A percentile compares a stretch with the other conserved stretches of the same genome.
These are phyloP conservation scores for Chlorella sp. DNA, from an alignment of 139 green algal species.

Conservation along the genomic window DNA sequence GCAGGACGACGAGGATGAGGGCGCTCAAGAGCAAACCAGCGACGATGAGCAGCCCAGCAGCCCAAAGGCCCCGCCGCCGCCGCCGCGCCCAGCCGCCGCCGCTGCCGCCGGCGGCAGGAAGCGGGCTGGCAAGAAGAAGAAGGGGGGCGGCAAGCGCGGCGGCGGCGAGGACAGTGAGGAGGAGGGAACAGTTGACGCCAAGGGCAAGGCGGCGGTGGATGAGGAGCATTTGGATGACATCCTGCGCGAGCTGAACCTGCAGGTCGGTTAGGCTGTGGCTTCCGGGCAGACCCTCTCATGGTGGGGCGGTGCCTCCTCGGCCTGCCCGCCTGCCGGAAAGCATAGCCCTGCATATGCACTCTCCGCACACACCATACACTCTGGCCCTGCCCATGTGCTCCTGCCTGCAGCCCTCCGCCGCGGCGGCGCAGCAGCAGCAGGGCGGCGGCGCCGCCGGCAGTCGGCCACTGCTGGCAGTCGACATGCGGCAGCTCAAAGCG, in stretches of 20 bases:
- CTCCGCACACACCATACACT: too few relatives aligned
- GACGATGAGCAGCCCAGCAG: constrained; percentile 47
- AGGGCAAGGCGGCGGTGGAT: not conserved
- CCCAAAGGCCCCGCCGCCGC: not conserved
- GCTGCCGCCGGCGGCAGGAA: not conserved
- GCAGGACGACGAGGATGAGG: constrained; percentile 2
- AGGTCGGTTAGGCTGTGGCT: not conserved
- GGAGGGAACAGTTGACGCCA: not conserved
- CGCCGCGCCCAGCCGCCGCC: not conserved
- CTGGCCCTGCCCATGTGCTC: constrained; percentile 3
- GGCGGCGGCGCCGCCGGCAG: not conserved
- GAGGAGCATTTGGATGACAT: constrained; percentile 75
- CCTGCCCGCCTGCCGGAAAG: not conserved
- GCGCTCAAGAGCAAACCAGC: constrained; percentile 41
- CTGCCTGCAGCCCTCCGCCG: not conserved
- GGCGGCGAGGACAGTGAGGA: not conserved
- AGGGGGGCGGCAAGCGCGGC: not conserved
- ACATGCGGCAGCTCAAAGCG: constrained; percentile 59
- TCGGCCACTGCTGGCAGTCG: constrained; percentile 67
- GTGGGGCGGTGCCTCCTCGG: not conserved
- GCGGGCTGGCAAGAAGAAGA: not conserved
- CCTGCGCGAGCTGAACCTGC: constrained; percentile 71
- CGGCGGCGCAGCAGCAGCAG: not conserved
- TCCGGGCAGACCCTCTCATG: not conserved
- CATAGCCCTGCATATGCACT: too few relatives aligned